These are phyloP conservation scores for Alternaria viburni DNA, from an alignment of 2,329 filamentous ascomycete species.

Conservation along the genomic window DNA sequence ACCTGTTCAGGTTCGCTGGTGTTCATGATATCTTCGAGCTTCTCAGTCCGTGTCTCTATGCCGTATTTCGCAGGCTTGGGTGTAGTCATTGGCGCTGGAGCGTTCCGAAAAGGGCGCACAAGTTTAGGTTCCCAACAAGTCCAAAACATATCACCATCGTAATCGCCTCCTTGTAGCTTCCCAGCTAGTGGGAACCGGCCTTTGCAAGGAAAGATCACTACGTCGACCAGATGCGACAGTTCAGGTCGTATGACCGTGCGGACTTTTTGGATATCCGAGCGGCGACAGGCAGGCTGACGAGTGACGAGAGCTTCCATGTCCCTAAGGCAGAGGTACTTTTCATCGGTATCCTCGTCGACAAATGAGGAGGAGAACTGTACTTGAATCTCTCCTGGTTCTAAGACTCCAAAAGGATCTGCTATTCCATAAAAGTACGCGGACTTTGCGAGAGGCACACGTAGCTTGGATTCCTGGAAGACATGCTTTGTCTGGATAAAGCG, in stretches of 20 bases:
- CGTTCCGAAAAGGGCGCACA: conserved; percentile 71
- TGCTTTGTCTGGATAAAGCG: conserved; percentile 61
- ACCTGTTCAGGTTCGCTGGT: conserved; percentile 36
- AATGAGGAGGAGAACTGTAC: conserved; percentile 71
- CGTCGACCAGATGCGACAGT: conserved; percentile 73
- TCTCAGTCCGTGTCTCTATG: conserved; percentile 58
- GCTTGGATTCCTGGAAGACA: conserved; percentile 59
- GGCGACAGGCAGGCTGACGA: conserved; percentile 71
- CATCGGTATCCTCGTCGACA: conserved; percentile 58
- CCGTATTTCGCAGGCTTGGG: conserved; percentile 58
- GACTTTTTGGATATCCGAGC: conserved; percentile 73
- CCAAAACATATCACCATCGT: conserved; percentile 81
- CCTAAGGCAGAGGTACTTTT: conserved; percentile 61
- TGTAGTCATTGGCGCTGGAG: conserved; percentile 54
- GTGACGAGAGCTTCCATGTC: conserved; percentile 69
- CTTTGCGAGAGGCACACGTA: conserved; percentile 66
- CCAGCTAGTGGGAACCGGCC: conserved; percentile 69
- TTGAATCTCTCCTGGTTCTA: conserved; percentile 71
- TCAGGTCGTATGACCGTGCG: conserved; percentile 60
- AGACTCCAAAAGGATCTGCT: conserved; percentile 66
- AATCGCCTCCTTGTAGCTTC: conserved; percentile 79
- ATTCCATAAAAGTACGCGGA: conserved; percentile 72
- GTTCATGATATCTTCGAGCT: conserved; percentile 55
- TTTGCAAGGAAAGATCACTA: conserved; percentile 75
- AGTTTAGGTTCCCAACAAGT: conserved; percentile 74